These are phyloP conservation scores for Pezicula neosporulosa DNA, from an alignment of 2,329 filamentous ascomycete genomes.

Conservation along the genomic window DNA sequence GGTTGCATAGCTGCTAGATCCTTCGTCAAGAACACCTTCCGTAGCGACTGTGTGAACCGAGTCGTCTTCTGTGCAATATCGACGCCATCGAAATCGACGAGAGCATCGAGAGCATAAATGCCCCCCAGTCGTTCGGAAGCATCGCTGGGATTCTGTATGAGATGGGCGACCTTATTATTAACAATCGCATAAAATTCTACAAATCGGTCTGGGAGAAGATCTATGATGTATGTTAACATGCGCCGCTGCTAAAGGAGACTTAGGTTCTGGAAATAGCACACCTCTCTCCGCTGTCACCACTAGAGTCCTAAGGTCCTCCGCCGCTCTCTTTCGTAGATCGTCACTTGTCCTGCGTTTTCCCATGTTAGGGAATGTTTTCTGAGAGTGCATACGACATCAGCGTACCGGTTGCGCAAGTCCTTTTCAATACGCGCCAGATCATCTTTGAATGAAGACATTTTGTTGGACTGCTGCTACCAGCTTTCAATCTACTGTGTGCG, in stretches of 20 bases:
- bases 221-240: slow-evolving; percentile 37
- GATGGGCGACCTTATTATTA: slow-evolving; percentile 60
- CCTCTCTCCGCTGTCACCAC: slow-evolving; percentile 30
- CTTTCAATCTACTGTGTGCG: slow-evolving; percentile 17
- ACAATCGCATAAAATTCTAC: slow-evolving; percentile 64
- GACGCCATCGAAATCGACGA: slow-evolving; percentile 95
- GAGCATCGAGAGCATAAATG: slow-evolving; percentile 83
- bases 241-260: background rate
- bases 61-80: slow-evolving; percentile 93
- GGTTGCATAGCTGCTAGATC: slow-evolving; percentile 88
- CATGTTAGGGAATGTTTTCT: background rate
- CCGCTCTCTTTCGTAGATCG: slow-evolving; percentile 28
- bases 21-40: slow-evolving; percentile 83
- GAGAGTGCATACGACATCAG: background rate
- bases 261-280: slow-evolving; percentile 7
- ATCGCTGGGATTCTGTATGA: slow-evolving; percentile 84
- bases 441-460: slow-evolving; percentile 28
- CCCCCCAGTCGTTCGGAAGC: slow-evolving; percentile 87
- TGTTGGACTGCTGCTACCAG: slow-evolving; percentile 14
- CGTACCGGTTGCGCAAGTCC: slow-evolving; percentile 27
- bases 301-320: slow-evolving; percentile 27
- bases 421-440: slow-evolving; percentile 24
- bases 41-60: slow-evolving; percentile 86
- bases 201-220: slow-evolving; percentile 80
- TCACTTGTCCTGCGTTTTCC: slow-evolving; percentile 21